Evolutionary conservation across 2,329 filamentous ascomycete genomes (phyloP).

Genomic region (Trichocomaceae sp.): DNA sequence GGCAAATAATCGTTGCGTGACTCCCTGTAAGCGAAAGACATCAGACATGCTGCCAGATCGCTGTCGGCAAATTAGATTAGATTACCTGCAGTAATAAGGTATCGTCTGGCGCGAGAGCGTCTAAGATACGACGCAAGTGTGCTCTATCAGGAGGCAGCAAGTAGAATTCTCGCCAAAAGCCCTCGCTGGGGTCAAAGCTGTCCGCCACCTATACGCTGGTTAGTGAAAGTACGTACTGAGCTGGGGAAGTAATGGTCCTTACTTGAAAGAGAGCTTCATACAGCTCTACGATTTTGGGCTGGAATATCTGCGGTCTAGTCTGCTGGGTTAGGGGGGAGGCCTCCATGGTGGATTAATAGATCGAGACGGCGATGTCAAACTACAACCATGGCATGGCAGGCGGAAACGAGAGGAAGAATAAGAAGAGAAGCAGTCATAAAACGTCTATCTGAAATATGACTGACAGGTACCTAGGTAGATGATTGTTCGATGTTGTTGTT

Average conservation of each 20-base stretch:
- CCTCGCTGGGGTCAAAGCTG: conserved; percentile 65
- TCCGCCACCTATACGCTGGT: background rate
- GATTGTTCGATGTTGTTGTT: background rate
- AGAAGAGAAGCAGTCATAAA: background rate
- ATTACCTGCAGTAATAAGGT: conserved; percentile 65
- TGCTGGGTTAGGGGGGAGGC: conserved; percentile 90
- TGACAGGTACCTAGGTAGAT: conserved; percentile 9
- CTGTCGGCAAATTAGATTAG: background rate
- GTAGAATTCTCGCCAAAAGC: conserved; percentile 96
- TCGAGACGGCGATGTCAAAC: background rate
- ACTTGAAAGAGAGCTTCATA: conserved; percentile 75
- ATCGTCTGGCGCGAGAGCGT: conserved; percentile 64
- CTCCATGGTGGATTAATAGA: conserved; percentile 55
- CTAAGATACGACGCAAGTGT: conserved; percentile 62
- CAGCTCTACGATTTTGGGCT: conserved; percentile 86
- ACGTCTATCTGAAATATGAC: background rate
- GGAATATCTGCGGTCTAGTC: conserved; percentile 79
- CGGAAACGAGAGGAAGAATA: background rate
- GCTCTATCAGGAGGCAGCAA: conserved; percentile 71
- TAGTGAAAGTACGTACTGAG: background rate
- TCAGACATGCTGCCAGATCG: conserved; percentile 6
- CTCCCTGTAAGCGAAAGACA: conserved; percentile 38
- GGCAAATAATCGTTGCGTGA: conserved; percentile 71
- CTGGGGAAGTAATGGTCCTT: conserved; percentile 7
- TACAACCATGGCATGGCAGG: conserved; percentile 4